Base-by-base conservation (phyloP, 345 rosid species). In the Clarkia xantiana region DNA sequence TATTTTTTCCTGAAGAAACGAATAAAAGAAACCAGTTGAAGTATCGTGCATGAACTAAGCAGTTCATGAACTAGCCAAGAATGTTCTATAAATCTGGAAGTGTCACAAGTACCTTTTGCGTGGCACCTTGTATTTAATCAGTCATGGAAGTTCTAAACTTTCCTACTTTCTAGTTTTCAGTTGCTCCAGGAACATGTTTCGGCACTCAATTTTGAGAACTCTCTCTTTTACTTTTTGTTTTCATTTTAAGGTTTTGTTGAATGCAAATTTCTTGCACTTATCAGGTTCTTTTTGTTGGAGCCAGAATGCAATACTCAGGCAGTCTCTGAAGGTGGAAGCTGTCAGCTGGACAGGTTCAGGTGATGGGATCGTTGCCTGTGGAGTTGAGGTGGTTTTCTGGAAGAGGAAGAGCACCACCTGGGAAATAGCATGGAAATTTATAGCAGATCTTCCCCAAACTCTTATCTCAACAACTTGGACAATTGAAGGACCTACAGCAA, bases 271-370 rank as follows among this genome's bases (percentile, higher is more conserved):
- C 44, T 67, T 74, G 53, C 40, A 52, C 63, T 60, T 48, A 60
- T 78, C 97, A 89, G 95, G 95, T 80, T 89, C 94, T 80, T 82
- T 89, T 82, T 78, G 80, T 82, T 89, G 97, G 95, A 78, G 95
- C 76, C 95, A 82, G 95, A 82, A 72, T 76, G 81, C 80, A 47
- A 71, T 77, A 52, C 85, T 89, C 62, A 57, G 70, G 67, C 95
- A 82, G 57, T 71, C 67, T 46, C 59, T 81, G 25, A 77, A 73
- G 52, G 90, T 85, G 61, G 89, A 85, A 66, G 97, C 82, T 3
- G 65, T 89, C 55, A 62, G 66, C 58, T 89, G 97, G 97, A 76
- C 97, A 3, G 77, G 75, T 36, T 85, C 94, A 6, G 90, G 90
- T 49, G 95, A 89, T 60, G 97, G 97, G 60, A 70, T 89, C 16